Evolutionary conservation across 2,329 filamentous ascomycete species (phyloP).

Genomic region (Waltergamsia citrina): DNA sequence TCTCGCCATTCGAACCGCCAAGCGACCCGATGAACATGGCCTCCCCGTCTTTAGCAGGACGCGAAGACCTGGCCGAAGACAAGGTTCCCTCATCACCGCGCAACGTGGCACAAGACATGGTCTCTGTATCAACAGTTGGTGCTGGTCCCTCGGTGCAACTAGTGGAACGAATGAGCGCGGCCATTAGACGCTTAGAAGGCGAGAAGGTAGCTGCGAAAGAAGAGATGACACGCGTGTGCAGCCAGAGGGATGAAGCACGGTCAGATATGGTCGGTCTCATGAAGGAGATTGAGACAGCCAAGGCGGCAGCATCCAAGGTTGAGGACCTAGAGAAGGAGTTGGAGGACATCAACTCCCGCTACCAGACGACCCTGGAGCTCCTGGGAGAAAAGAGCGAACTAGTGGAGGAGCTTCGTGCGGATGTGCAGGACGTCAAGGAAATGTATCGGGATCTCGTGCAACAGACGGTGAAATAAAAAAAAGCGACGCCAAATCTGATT

Average conservation of each 20-base stretch:
- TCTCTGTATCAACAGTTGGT: constrained; percentile 80
- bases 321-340: constrained; percentile 60
- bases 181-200: constrained; percentile 80
- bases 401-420: constrained; percentile 81
- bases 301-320: constrained; percentile 48
- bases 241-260: constrained; percentile 88
- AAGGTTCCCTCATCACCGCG: constrained; percentile 46
- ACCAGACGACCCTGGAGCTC: constrained; percentile 88
- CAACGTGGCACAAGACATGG: constrained; percentile 70
- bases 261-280: constrained; percentile 84
- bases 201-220: constrained; percentile 87
- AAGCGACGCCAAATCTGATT: not conserved
- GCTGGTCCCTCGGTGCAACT: constrained; percentile 91
- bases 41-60: constrained; percentile 21
- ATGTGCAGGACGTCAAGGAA: constrained; percentile 87
- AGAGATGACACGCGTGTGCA: constrained; percentile 68
- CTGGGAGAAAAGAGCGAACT: constrained; percentile 94
- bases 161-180: constrained; percentile 91
- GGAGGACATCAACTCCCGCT: constrained; percentile 60
- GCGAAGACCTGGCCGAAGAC: constrained; percentile 40
- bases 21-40: constrained; percentile 23
- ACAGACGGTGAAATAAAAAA: constrained; percentile 58
- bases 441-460: constrained; percentile 94
- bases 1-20: constrained; percentile 35
- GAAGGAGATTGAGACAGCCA: constrained; percentile 70